phyloP scores from a whole-genome alignment of 306 rosid genomes.

The Trifolium subterraneum region DNA sequence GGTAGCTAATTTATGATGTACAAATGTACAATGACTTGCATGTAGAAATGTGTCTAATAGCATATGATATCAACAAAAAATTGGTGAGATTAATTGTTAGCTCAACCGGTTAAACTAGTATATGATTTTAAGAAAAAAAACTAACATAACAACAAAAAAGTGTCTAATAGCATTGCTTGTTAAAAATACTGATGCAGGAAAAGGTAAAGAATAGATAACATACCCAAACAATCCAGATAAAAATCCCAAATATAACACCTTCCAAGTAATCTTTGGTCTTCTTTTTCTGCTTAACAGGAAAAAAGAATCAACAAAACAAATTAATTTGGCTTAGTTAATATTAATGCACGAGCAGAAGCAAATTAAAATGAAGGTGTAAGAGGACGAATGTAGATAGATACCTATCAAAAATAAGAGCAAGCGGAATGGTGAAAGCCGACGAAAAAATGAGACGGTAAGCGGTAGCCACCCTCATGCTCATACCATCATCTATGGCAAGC shows the following conservation, averaged over 20 bases:
- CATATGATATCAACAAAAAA: no score
- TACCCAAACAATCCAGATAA: conserved; percentile 73
- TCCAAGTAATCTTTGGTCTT: conserved; percentile 63
- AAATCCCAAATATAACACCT: conserved; percentile 52
- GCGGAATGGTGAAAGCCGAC: conserved; percentile 54
- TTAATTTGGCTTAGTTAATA: neutral
- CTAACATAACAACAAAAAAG: no score
- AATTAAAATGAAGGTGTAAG: neutral
- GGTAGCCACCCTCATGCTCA: conserved; percentile 56
- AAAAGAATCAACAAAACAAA: neutral
- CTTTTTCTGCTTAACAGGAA: conserved; percentile 42
- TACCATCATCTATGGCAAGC: conserved; percentile 62
- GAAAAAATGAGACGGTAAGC: conserved; percentile 66
- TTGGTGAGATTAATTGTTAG: no score
- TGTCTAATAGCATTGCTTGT: no score
- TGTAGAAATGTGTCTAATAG: no score
- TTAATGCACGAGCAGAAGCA: neutral
- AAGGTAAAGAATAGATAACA: neutral
- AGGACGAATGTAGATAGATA: neutral
- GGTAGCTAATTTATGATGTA: no score
- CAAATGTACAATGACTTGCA: no score
- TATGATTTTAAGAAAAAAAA: no score
- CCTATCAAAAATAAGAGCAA: conserved; percentile 61
- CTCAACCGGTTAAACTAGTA: no score
- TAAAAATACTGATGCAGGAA: no score